Evolutionary conservation across 768 basidiomycete genomes (phyloP).

Genomic region (Leccinum fibrillosum): DNA sequence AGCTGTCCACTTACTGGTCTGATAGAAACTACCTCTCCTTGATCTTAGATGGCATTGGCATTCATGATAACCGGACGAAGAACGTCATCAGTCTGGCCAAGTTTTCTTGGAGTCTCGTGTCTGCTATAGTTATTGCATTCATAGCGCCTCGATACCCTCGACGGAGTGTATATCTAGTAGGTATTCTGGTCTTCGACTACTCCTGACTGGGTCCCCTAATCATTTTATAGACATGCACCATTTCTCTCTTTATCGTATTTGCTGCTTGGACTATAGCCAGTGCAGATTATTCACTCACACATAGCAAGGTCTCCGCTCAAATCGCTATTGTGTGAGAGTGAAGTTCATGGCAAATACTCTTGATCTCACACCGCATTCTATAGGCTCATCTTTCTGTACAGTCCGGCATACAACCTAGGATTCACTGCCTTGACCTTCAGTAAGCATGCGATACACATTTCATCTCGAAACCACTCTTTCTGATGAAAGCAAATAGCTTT

Average conservation of each 20-base stretch:
- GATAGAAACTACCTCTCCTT: conserved; percentile 11
- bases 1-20: background rate
- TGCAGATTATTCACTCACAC: conserved; percentile 10
- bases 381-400: conserved; percentile 7
- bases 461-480: background rate
- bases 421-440: conserved; percentile 6
- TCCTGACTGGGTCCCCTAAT: background rate
- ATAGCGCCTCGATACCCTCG: conserved; percentile 8
- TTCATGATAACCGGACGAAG: conserved; percentile 16
- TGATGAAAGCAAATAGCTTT: conserved; percentile 39
- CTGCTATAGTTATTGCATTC: background rate
- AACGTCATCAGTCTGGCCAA: conserved; percentile 11
- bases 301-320: conserved; percentile 1
- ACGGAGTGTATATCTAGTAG: background rate
- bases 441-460: background rate
- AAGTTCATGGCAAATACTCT: background rate
- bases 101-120: conserved; percentile 7
- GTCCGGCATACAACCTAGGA: background rate
- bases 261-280: conserved; percentile 16
- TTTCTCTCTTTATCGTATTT: conserved; percentile 15
- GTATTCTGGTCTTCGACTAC: background rate
- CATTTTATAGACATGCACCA: background rate
- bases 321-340: conserved; percentile 10
- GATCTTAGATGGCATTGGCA: conserved; percentile 13
- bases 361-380: background rate